Evolutionary conservation across 495 filamentous ascomycete genomes (phyloP), one percentile per base, ranked within the genome.

Genomic region (Penicillium cinerascens): DNA sequence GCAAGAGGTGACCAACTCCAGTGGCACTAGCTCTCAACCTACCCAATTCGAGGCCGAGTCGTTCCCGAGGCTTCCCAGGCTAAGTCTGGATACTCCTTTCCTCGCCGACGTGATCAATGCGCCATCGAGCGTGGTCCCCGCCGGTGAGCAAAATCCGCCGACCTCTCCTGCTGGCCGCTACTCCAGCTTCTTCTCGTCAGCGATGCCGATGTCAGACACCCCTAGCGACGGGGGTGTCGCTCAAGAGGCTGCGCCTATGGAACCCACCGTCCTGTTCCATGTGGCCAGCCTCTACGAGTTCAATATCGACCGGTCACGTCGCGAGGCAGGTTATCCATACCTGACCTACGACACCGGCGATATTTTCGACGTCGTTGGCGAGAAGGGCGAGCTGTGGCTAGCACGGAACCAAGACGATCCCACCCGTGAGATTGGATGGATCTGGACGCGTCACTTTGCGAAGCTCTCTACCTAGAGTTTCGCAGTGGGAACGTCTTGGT

Each of bases 361-460:
- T 78, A 87, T 92, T 52, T 93, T 92, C 63, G 88, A 95, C 71
- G 86, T 91, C 49, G 88, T 97, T 58, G 93, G 84, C 46, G 89
- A 95, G 64, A 97, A 97, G 67, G 93, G 93, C 45, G 93, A 97
- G 73, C 84, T 97, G 15, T 98, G 93, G 95, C 84, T 98, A 26
- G 93, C 93, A 6, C 88, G 87, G 64, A 98, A 98, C 63, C 93
- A 98, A 69, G 93, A 98, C 65, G 95, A 98, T 68, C 72, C 80
- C 4, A 74, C 72, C 16, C 77, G 82, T 20, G 76, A 82, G 54
- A 82, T 97, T n/a, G 93, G 93, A 38, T 98, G 93, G 93, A 95
- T 98, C 55, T 98, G 93, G 93, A 93, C 88, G 60, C 95, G 96
- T 65, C 93, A 98, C 72, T 97, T 98, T 73, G 89, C 87, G 43